Percentiles rank a stretch among this genome's conserved stretches.
Evolutionary conservation across 345 rosid genomes (phyloP).

Genomic region (Hirschfeldia incana): DNA sequence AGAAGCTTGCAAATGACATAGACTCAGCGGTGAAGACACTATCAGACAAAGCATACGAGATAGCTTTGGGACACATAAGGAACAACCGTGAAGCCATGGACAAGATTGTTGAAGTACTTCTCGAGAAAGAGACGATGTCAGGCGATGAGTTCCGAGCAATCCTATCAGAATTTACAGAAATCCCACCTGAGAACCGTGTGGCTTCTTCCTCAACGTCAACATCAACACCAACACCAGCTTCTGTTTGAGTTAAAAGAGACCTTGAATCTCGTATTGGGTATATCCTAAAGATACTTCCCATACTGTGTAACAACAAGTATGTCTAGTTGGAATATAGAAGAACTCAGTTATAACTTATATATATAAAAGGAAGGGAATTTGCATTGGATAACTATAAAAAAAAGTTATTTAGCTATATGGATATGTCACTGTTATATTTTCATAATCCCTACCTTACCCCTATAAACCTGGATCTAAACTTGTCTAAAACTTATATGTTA

Average conservation of each 20-base stretch:
- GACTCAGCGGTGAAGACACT: constrained; percentile 70
- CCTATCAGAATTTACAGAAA: constrained; percentile 83
- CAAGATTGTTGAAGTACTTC: constrained; percentile 91
- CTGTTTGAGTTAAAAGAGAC: constrained; percentile 28
- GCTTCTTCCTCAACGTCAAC: constrained; percentile 32
- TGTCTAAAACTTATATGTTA: too few relatives aligned
- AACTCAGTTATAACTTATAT: neutral
- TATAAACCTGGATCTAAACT: too few relatives aligned
- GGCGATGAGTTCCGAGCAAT: constrained; percentile 96
- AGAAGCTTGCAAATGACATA: constrained; percentile 89
- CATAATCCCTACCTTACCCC: too few relatives aligned
- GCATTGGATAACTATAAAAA: too few relatives aligned
- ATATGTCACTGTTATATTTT: too few relatives aligned
- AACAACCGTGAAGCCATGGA: constrained; percentile 95
- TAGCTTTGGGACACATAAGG: constrained; percentile 73
- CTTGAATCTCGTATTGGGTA: constrained; percentile 1
- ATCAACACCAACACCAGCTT: constrained; percentile 45
- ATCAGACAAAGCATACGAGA: constrained; percentile 78
- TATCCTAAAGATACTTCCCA: constrained; percentile 23
- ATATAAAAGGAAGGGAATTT: neutral
- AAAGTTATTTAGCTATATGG: too few relatives aligned
- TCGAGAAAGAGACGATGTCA: constrained; percentile 81
- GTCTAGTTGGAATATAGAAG: constrained; percentile 15
- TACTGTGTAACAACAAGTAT: constrained; percentile 22
- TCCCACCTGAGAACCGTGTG: constrained; percentile 80